Evolutionary conservation across 1,284 basidiomycete genomes (phyloP), one percentile per base, ranked within the genome.

Genomic region (Trichosporon sp.): DNA sequence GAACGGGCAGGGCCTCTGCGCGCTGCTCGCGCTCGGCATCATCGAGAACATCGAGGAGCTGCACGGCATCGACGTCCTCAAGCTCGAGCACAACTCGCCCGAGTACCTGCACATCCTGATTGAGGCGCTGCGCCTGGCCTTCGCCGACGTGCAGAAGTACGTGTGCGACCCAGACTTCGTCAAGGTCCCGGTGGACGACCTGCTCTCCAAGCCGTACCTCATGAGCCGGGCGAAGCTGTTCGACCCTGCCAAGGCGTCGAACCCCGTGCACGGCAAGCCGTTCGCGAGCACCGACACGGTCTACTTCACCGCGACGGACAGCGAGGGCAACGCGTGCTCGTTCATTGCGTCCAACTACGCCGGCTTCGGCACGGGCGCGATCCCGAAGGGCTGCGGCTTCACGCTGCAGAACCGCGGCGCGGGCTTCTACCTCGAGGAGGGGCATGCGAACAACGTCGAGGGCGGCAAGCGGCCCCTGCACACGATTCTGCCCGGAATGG

Each of bases 1-100:
- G 0, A 97, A 96, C 79, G 93, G 95, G 11, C 95, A 97, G 87
- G 95, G 92, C 81, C 87, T 98, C n/a, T 93, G 92, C 1, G 93
- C 95, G 0, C 87, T 98, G 3, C 84, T 98, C 63, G 92, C 94
- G 5, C 86, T 98, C 9, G 95, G 95, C 1, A 93, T 99, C 68
- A 85, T 99, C 58, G 95, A 98, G 76, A 88, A 87, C 32, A 86
- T 96, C 25, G 90, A 96, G 81, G 87, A 88, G 65, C 87, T 89
- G 76, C 90, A 90, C 2, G 88, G 88, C 68, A 87, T 90, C 32
- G 87, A 86, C 68, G 83, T 98, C 1, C 81, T 89, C 25, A 88
- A 92, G 72, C 86, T 95, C 83, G 89, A 92, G 70, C 93, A 96
- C 83, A 97, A 96, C 79, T 92, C 91, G 0, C 85, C 89, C 0